Percentiles rank a stretch among this genome's conserved stretches.
Conservation (phyloP, 106 monocot genomes). For the Acanthochlamys bracteata region DNA sequence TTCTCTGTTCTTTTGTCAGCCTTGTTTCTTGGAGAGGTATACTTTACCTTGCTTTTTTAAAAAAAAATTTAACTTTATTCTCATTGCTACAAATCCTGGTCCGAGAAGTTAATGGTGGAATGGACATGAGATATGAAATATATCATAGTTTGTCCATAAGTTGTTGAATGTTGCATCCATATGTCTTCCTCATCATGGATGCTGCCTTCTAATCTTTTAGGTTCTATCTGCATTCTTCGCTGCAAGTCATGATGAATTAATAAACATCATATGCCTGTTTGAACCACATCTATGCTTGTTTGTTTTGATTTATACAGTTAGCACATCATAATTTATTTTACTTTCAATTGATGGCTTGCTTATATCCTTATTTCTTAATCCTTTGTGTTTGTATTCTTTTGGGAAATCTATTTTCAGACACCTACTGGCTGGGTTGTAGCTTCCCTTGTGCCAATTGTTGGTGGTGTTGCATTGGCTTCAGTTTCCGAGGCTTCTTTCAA, state of each 20-base stretch:
- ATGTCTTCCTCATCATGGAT: too few relatives aligned
- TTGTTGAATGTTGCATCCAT: too few relatives aligned
- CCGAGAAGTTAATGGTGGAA: too few relatives aligned
- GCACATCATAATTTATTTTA: too few relatives aligned
- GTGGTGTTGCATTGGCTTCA: constrained; percentile 70
- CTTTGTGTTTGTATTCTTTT: not conserved
- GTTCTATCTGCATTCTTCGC: too few relatives aligned
- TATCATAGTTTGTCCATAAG: too few relatives aligned
- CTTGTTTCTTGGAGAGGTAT: constrained; percentile 67
- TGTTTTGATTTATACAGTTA: too few relatives aligned
- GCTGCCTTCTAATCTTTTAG: too few relatives aligned
- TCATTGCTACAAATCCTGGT: not conserved
- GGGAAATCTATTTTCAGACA: constrained; percentile 18
- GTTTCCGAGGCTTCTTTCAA: constrained; percentile 73
- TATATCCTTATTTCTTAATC: not conserved
- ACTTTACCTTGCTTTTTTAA: not conserved
- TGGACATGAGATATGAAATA: too few relatives aligned
- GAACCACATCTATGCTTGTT: too few relatives aligned
- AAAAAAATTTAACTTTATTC: not conserved
- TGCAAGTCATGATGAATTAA: too few relatives aligned
- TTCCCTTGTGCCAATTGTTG: constrained; percentile 67
- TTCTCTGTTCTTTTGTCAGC: constrained; percentile 75
- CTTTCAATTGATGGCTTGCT: not conserved
- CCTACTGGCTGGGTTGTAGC: constrained; percentile 46
- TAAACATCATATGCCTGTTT: too few relatives aligned